Conservation (phyloP, 2,329 filamentous ascomycete species). For the Byssochlamys sp. region DNA sequence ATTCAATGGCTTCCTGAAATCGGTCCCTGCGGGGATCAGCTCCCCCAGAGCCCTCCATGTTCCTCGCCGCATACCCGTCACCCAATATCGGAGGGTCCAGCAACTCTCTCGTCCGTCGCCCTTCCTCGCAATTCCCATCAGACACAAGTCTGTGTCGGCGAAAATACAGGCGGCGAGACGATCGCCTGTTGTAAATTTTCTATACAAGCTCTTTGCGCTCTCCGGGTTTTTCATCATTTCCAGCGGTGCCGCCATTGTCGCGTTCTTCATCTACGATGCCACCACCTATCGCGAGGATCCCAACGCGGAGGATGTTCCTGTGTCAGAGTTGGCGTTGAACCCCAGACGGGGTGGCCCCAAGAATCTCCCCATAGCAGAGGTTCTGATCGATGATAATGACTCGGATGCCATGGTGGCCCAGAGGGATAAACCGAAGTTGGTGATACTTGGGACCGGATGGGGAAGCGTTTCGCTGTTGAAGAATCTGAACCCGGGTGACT, state of each 20-base stretch:
- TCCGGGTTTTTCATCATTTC: constrained; percentile 68
- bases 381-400: constrained; percentile 82
- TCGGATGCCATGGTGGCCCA: constrained; percentile 56
- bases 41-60: constrained; percentile 15
- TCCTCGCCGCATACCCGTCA: constrained; percentile 10
- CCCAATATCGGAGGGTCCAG: constrained; percentile 12
- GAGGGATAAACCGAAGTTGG: constrained; percentile 83
- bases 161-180: constrained; percentile 8
- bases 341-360: constrained; percentile 82
- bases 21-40: constrained; percentile 6
- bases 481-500: constrained; percentile 78
- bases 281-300: constrained; percentile 72
- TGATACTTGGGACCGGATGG: constrained; percentile 91
- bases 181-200: constrained; percentile 40
- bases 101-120: constrained; percentile 10
- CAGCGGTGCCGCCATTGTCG: constrained; percentile 58
- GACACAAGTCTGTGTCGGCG: constrained; percentile 23
- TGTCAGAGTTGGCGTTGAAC: constrained; percentile 73
- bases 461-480: constrained; percentile 87
- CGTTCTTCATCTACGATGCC: constrained; percentile 89
- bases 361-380: constrained; percentile 83
- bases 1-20: constrained; percentile 10
- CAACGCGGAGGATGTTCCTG: constrained; percentile 60
- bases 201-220: constrained; percentile 60
- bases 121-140: constrained; percentile 15